A percentile compares a stretch with the other conserved stretches of the same genome.
Conservation (phyloP, 306 rosid genomes). For the Cicer yamashitae region DNA sequence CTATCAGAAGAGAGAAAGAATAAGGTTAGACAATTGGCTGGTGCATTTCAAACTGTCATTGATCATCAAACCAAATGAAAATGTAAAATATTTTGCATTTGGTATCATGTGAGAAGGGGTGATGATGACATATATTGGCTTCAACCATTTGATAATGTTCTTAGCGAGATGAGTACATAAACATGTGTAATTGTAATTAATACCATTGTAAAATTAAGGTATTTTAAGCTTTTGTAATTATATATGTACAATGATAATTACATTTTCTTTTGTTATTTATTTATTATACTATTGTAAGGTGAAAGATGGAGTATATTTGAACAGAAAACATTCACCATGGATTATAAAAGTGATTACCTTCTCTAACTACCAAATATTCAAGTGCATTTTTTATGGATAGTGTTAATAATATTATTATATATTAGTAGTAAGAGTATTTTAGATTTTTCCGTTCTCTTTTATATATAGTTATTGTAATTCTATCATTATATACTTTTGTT, state of each 20-base stretch:
- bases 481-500: too few species aligned
- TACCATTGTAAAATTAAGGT: not conserved
- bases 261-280: not conserved
- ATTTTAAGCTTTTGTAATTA: not conserved
- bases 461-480: too few species aligned
- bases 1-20: slow-evolving; percentile 70
- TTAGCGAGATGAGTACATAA: not conserved
- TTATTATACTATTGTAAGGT: too few species aligned
- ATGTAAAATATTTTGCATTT: not conserved
- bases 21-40: slow-evolving; percentile 86
- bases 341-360: too few species aligned
- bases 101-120: not conserved
- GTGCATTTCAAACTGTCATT: slow-evolving; percentile 91
- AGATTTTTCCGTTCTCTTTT: too few species aligned
- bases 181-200: slow-evolving; percentile 43
- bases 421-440: too few species aligned
- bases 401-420: too few species aligned
- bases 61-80: slow-evolving; percentile 74
- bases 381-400: too few species aligned
- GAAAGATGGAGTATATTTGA: too few species aligned
- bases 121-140: too few species aligned
- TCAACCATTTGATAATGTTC: not conserved
- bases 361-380: too few species aligned
- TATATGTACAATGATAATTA: not conserved
- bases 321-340: too few species aligned